phyloP scores from a whole-genome alignment of 2,329 filamentous ascomycete species.

The Epicoccum nigrum region DNA sequence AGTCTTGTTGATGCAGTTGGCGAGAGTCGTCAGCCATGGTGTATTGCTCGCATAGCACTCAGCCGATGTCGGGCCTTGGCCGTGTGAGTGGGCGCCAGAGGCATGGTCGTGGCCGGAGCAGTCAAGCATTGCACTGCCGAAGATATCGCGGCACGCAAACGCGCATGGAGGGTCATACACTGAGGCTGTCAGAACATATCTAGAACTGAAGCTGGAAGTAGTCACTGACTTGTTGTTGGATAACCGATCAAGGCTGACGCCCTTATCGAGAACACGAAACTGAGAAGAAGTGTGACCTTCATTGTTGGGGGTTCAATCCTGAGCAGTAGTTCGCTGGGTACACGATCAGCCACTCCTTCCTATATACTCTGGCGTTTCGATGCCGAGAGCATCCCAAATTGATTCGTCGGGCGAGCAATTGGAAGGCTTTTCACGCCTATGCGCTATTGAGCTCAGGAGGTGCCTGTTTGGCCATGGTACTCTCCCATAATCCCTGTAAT shows the following conservation, averaged over 20 bases:
- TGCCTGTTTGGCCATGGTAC: background rate
- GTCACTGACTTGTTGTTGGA: slow-evolving; percentile 5
- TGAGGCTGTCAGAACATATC: background rate
- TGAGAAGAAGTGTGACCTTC: background rate
- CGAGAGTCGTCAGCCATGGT: slow-evolving; percentile 36
- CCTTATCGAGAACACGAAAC: background rate
- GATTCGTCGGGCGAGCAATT: background rate
- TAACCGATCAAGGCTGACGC: slow-evolving; percentile 10
- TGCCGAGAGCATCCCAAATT: background rate
- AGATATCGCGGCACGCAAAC: slow-evolving; percentile 27
- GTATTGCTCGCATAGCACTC: slow-evolving; percentile 34
- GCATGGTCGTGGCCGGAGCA: slow-evolving; percentile 23
- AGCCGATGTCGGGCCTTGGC: slow-evolving; percentile 22
- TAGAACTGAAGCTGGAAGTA: background rate
- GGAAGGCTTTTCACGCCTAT: background rate
- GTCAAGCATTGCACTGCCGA: slow-evolving; percentile 20
- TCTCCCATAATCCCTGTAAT: background rate
- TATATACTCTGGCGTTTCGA: background rate
- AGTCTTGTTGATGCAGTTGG: slow-evolving; percentile 36
- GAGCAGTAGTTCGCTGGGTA: background rate
- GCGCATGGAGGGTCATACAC: slow-evolving; percentile 25
- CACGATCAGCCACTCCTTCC: background rate
- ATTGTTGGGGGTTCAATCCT: background rate
- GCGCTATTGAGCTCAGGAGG: slow-evolving; percentile 7
- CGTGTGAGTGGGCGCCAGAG: slow-evolving; percentile 7